Evolutionary conservation across 31 red algal genomes (phyloP), one percentile per base, ranked within the genome.

Genomic region (Porphyra umbilicalis): DNA sequence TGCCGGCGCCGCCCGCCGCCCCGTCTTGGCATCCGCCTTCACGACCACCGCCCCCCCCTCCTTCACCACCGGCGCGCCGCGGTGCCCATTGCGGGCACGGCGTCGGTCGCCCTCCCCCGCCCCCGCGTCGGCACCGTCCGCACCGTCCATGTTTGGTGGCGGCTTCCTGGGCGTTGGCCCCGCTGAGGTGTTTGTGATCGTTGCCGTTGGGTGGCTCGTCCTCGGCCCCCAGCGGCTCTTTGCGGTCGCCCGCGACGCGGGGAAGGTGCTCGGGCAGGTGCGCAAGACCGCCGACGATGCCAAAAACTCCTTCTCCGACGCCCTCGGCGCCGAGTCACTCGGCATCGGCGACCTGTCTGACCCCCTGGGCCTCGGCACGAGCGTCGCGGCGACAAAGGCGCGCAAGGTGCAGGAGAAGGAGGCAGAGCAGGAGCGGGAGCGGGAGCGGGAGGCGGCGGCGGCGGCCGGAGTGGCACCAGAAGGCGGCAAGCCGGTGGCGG

Each of bases 91-190:
- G 57, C 57, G 57, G 57, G 25, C 25, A 2, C n/a, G n/a, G 7
- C 25, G 8, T 71, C 14, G 57, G 57, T 71, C 25, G 38, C 38
- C 7, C 57, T 25, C 25, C 57, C 57, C 11, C 57, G 2, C 11
- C 57, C 13, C 57, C 57, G 13, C 3, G 4, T 25, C 57, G 25
- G 25, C 57, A 1, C 25, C 57, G 3, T 4, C 33, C 9, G 4
- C 57, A 29, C 57, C 57, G 57, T 71, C 57, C 57, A 71, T 71
- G 57, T 71, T 71, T 67, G 91, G 94, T 11, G 91, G 94, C 32
- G 94, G 94, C 29, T 83, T 97, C 78, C 83, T 97, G 9, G 94
- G 94, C 78, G 94, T 97, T 18, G 94, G 94, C 2, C 80, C 91
- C 31, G 83, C 94, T 0, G 94, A 97, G 81, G 68, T 97, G 15